These are phyloP conservation scores for Starmera stellimalicola DNA, from an alignment of 1,139 yeast genomes.

Conservation along the genomic window DNA sequence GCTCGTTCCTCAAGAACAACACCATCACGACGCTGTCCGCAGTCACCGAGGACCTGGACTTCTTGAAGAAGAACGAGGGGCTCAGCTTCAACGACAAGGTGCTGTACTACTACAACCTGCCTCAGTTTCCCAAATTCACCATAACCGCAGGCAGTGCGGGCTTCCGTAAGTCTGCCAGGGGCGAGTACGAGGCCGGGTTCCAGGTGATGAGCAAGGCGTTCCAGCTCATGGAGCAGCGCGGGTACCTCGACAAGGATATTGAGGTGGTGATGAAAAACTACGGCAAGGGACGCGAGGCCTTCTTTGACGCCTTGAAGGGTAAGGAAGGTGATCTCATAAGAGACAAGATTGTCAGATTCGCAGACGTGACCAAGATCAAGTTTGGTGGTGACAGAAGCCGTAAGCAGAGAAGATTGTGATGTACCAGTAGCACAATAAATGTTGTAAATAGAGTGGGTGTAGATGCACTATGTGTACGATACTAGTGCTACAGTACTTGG, in stretches of 20 bases:
- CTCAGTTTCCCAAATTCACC: slow-evolving; percentile 62
- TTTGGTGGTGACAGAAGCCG: slow-evolving; percentile 92
- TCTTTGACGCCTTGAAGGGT: slow-evolving; percentile 75
- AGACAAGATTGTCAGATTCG: slow-evolving; percentile 53
- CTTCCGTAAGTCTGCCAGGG: slow-evolving; percentile 70
- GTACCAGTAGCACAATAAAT: too few species aligned
- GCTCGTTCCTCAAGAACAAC: slow-evolving; percentile 72
- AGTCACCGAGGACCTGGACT: slow-evolving; percentile 56
- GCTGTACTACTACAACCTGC: slow-evolving; percentile 68
- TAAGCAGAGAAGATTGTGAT: slow-evolving; percentile 67
- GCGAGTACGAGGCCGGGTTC: slow-evolving; percentile 92
- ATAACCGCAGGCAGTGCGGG: slow-evolving; percentile 69
- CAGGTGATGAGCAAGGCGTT: slow-evolving; percentile 74
- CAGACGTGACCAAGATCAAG: slow-evolving; percentile 73
- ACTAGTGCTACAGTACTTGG: too few species aligned
- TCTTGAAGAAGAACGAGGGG: slow-evolving; percentile 42
- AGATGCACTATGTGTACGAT: too few species aligned
- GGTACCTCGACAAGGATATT: slow-evolving; percentile 43
- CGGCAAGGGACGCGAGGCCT: slow-evolving; percentile 87
- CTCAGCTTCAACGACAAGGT: slow-evolving; percentile 62
- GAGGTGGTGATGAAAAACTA: slow-evolving; percentile 74
- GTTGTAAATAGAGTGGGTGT: too few species aligned
- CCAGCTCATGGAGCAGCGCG: slow-evolving; percentile 54
- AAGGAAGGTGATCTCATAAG: slow-evolving; percentile 74
- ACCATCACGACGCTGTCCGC: slow-evolving; percentile 72